Conservation (phyloP, 2,329 filamentous ascomycete genomes). For the Alternaria hordeiaustralica region DNA sequence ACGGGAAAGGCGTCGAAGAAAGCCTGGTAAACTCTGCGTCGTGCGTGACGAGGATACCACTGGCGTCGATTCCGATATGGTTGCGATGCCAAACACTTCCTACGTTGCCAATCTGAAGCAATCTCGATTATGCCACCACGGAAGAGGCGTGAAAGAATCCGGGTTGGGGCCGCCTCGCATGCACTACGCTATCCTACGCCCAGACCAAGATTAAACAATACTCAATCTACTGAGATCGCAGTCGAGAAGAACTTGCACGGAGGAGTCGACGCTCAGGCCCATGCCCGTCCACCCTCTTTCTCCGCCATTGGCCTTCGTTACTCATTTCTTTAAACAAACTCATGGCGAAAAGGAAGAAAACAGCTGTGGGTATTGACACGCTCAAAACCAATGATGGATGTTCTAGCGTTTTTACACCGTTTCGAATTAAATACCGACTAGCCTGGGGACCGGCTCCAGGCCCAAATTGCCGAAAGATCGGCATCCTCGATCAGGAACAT, state of each 20-base stretch:
- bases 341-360: neutral
- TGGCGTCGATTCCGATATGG: neutral
- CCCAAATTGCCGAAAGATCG: slow-evolving; percentile 14
- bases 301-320: no score
- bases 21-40: neutral
- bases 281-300: neutral
- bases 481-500: neutral
- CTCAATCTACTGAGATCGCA: slow-evolving; percentile 10
- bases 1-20: neutral
- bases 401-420: slow-evolving; percentile 6
- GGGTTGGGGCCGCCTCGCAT: neutral
- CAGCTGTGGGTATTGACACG: neutral
- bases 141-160: slow-evolving; percentile 12
- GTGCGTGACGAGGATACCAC: neutral
- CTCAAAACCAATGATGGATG: neutral
- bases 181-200: neutral
- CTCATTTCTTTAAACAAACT: neutral
- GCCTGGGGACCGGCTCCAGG: neutral
- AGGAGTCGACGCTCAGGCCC: slow-evolving; percentile 4
- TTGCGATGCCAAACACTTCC: neutral
- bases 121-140: neutral
- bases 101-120: neutral
- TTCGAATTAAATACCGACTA: slow-evolving; percentile 12
- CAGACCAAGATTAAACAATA: neutral
- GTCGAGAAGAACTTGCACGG: neutral